Percentiles rank a stretch among this genome's conserved stretches.
Conservation (phyloP, 2,329 filamentous ascomycete species). For the Orbilia quercus region DNA sequence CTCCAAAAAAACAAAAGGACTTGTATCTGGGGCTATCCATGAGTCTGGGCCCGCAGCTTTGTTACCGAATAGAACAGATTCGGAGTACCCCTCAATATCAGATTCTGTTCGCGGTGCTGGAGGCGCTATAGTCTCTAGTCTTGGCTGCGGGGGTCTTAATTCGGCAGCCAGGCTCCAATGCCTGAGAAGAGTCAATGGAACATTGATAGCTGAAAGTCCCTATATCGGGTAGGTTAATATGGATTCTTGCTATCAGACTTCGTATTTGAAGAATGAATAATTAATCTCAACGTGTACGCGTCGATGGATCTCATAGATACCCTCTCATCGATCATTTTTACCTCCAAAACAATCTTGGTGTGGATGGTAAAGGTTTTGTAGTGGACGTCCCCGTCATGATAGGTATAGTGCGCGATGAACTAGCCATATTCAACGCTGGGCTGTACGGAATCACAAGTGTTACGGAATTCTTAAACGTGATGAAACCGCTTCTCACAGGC, state of each 20-base stretch:
- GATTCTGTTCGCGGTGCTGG: background rate
- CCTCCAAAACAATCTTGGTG: constrained; percentile 2
- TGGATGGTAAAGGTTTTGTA: constrained; percentile 25
- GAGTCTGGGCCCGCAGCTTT: constrained; percentile 25
- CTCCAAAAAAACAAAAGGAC: constrained; percentile 66
- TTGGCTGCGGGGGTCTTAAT: constrained; percentile 21
- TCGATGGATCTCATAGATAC: constrained; percentile 10
- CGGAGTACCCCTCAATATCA: constrained; percentile 18
- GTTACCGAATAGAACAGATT: constrained; percentile 9
- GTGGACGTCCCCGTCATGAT: constrained; percentile 62
- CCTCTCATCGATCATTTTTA: constrained; percentile 26
- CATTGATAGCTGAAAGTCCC: background rate
- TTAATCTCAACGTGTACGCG: too few relatives aligned
- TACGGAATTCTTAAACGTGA: constrained; percentile 56
- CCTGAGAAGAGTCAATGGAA: constrained; percentile 11
- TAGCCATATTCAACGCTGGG: constrained; percentile 61
- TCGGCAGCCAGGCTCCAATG: constrained; percentile 4
- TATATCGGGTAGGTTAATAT: constrained; percentile 25
- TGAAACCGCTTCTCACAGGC: constrained; percentile 50
- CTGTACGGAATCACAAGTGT: constrained; percentile 60
- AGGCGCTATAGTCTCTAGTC: background rate
- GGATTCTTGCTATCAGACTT: background rate
- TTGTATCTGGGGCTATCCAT: constrained; percentile 66
- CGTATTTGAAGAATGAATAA: too few relatives aligned
- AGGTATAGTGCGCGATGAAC: constrained; percentile 63